Base-by-base conservation (phyloP, 2,329 filamentous ascomycete species). In the Colletotrichum horii region DNA sequence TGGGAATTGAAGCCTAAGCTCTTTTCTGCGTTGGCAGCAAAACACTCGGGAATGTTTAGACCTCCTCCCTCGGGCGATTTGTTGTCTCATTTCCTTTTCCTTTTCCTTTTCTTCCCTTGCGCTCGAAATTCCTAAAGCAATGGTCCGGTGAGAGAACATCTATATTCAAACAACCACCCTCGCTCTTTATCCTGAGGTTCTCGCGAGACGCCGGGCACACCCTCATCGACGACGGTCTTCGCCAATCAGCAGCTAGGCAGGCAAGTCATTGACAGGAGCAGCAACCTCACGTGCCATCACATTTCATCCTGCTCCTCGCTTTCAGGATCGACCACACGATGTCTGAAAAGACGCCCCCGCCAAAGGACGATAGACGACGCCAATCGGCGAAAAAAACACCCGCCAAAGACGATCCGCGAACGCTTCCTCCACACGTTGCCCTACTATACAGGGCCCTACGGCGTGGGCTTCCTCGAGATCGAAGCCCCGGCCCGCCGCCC, bases 381-480 rank as follows among this genome's bases (percentile, higher is more conserved):
- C 69, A 77, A 38, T 76, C 80, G 6, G 79, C 81, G 4, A 52
- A 22, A 6, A 6, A 77, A 81, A 7, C 78, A 76, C 15, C 83
- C 83, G 22, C 78, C 77, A 19, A 82, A 81, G 58, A 80, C 82
- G 9, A 69, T 84, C 56, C 81, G 83, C 61, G 86, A 88, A 70
- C 79, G 79, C n/a, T 79, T 87, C 64, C 81, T 87, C 48, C 85
- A 87, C 79, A 79, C 83, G 5, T 90, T 94, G 66, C 93, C 93
- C 5, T 80, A 87, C 16, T 93, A 93, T 79, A 88, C 89, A 2
- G 93, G 93, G 1, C 91, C 91, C 1, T 93, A 94, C 82, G 89
- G 89, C 77, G 93, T 95, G 55, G 93, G 93, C 30, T 93, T 91
- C 15, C 88, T 94, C 81, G 92, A 94, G 78, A 86, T 93, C 72